Percentiles rank a stretch among this genome's conserved stretches.
phyloP scores from a whole-genome alignment of 495 filamentous ascomycete species.

The Xylaria sp. region DNA sequence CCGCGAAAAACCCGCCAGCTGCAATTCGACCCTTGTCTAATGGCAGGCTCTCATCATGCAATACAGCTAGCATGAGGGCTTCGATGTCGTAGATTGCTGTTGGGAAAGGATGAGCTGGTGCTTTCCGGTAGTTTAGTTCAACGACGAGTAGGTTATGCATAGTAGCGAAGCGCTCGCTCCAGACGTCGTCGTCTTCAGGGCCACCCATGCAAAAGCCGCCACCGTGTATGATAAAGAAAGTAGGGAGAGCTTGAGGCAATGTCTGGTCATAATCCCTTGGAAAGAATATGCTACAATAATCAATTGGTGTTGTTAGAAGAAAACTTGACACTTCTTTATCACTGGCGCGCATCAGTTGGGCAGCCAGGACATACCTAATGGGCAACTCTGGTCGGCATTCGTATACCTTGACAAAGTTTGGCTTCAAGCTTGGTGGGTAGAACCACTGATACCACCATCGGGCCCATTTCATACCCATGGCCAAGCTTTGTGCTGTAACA shows the following conservation, averaged over 20 bases:
- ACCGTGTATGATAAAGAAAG: constrained; percentile 49
- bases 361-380: background rate
- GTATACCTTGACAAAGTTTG: background rate
- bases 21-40: background rate
- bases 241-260: constrained; percentile 39
- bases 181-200: background rate
- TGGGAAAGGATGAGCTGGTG: background rate
- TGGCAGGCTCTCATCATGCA: background rate
- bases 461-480: constrained; percentile 26
- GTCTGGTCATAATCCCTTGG: constrained; percentile 36
- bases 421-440: constrained; percentile 12
- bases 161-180: constrained; percentile 34
- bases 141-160: constrained; percentile 1
- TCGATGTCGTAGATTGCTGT: background rate
- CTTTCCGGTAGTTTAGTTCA: background rate
- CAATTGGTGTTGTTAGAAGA: background rate
- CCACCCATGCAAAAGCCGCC: constrained; percentile 50
- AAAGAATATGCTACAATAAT: constrained; percentile 40
- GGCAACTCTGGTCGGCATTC: background rate
- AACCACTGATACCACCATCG: constrained; percentile 36
- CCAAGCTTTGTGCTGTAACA: background rate
- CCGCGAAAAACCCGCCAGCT: background rate
- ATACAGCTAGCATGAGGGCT: background rate
- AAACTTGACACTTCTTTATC: background rate
- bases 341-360: background rate